Base-by-base conservation (phyloP, 2,329 filamentous ascomycete species). In the Alternaria triticina region DNA sequence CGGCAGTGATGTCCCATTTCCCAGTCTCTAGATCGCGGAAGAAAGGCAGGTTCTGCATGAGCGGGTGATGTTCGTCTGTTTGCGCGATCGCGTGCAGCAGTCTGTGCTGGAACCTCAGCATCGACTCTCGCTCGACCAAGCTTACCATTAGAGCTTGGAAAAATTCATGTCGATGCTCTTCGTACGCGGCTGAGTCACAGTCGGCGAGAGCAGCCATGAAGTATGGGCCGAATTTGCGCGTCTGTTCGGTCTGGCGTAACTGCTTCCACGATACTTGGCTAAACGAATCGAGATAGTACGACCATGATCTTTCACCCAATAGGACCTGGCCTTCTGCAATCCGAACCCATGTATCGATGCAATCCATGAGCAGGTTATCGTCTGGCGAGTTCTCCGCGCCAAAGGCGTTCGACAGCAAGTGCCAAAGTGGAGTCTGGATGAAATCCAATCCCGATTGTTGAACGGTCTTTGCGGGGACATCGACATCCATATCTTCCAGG, bases 31-130 rank as follows among this genome's bases (percentile, higher is more conserved):
- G 57, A 51, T 83, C 77, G 47, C 69, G 77, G 40, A 78, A 82
- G 70, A 90, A 90, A 0, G 88, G 88, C 43, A 89, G 76, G 61
- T 90, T 89, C 17, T 78, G 71, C 50, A 90, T 77, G 5, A 90
- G 73, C 0, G 82, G 80, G 54, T 88, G 82, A 1, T 74, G 52
- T 0, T 72, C 61, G 62, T 82, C 80, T n/a, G 73, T 74, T 55
- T 86, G 86, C 30, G 89, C 72, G 36, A 90, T 72, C 4, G 83
- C 81, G n/a, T 81, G 77, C 0, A 88, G 87, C 7, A 90, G 80
- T 23, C 79, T 77, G 73, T 89, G 83, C 70, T 90, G 88, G 65
- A 86, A 89, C 69, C 89, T 88, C 46, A 90, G 80, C 77, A 85
- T 81, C 3, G 87, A 86, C 55, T 87, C 85, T 52, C 88, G 82